Evolutionary conservation across 108 stramenopile species (phyloP).

Genomic region (Nitzschia inconspicua): DNA sequence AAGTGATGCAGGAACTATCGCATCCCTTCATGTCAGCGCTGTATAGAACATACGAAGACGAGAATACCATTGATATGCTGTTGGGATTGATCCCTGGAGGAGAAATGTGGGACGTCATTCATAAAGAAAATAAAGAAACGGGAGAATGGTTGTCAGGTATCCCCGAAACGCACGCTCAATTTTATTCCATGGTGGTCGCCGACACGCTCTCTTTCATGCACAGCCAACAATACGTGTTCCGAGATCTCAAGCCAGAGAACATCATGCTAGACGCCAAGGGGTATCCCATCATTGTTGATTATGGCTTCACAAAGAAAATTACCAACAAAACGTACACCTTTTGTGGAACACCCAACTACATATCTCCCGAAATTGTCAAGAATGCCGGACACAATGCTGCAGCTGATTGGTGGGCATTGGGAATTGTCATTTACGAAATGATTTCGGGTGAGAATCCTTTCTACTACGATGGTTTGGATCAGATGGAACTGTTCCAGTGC

Average conservation of each 20-base stretch:
- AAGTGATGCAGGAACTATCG: slow-evolving; percentile 74
- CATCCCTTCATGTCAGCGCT: slow-evolving; percentile 92
- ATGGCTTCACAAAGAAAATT: slow-evolving; percentile 71
- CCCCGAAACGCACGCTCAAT: slow-evolving; percentile 28
- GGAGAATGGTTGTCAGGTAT: slow-evolving; percentile 60
- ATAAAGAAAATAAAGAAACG: slow-evolving; percentile 44
- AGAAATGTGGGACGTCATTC: slow-evolving; percentile 74
- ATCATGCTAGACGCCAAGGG: slow-evolving; percentile 64
- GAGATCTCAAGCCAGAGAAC: slow-evolving; percentile 90
- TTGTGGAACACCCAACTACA: slow-evolving; percentile 90
- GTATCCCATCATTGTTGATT: slow-evolving; percentile 83
- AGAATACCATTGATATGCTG: slow-evolving; percentile 53
- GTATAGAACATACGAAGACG: slow-evolving; percentile 71
- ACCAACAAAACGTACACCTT: slow-evolving; percentile 84
- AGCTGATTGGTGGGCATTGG: slow-evolving; percentile 90
- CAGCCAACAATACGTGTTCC: slow-evolving; percentile 70
- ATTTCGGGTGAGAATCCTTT: slow-evolving; percentile 57
- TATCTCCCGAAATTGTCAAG: slow-evolving; percentile 78
- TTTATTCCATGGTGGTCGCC: slow-evolving; percentile 23
- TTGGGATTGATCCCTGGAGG: slow-evolving; percentile 73
- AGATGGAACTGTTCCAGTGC: slow-evolving; percentile 63
- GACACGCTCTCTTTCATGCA: slow-evolving; percentile 83
- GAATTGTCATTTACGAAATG: slow-evolving; percentile 90
- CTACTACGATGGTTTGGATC: slow-evolving; percentile 50
- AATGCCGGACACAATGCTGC: slow-evolving; percentile 80